These are phyloP conservation scores for Escovopsis sp. DNA, from an alignment of 2,329 filamentous ascomycete genomes.

Conservation along the genomic window DNA sequence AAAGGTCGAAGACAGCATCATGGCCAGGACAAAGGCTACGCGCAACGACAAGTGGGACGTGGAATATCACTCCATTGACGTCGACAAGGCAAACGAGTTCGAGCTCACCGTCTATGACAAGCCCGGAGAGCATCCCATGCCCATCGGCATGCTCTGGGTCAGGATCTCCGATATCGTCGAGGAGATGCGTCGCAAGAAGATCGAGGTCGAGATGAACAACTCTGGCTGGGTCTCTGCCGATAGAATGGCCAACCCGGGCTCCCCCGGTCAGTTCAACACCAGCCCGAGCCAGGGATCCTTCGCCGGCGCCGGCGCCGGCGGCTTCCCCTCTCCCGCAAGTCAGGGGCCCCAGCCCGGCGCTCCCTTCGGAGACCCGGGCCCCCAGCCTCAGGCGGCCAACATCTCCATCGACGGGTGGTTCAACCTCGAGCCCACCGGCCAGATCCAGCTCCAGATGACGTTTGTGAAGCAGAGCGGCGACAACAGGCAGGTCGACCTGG, in stretches of 20 bases:
- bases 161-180: slow-evolving; percentile 94
- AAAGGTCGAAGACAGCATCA: slow-evolving; percentile 90
- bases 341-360: slow-evolving; percentile 18
- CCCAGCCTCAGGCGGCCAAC: slow-evolving; percentile 37
- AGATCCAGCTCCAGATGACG: slow-evolving; percentile 80
- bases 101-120: slow-evolving; percentile 97
- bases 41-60: slow-evolving; percentile 83
- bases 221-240: slow-evolving; percentile 97
- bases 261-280: slow-evolving; percentile 43
- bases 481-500: slow-evolving; percentile 68
- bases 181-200: slow-evolving; percentile 92
- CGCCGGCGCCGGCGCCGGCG: slow-evolving; percentile 16
- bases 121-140: slow-evolving; percentile 74
- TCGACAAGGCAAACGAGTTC: slow-evolving; percentile 97
- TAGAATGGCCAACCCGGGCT: slow-evolving; percentile 57
- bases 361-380: slow-evolving; percentile 19
- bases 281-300: slow-evolving; percentile 30
- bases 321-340: slow-evolving; percentile 27
- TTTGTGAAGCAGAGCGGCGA: slow-evolving; percentile 87
- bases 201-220: slow-evolving; percentile 87
- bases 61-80: slow-evolving; percentile 80
- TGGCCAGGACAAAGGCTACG: slow-evolving; percentile 73
- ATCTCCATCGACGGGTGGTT: slow-evolving; percentile 87
- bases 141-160: slow-evolving; percentile 92
- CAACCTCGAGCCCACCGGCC: slow-evolving; percentile 83